These are phyloP conservation scores for Xylaria sp. DNA, from an alignment of 2,329 filamentous ascomycete species.

Conservation along the genomic window DNA sequence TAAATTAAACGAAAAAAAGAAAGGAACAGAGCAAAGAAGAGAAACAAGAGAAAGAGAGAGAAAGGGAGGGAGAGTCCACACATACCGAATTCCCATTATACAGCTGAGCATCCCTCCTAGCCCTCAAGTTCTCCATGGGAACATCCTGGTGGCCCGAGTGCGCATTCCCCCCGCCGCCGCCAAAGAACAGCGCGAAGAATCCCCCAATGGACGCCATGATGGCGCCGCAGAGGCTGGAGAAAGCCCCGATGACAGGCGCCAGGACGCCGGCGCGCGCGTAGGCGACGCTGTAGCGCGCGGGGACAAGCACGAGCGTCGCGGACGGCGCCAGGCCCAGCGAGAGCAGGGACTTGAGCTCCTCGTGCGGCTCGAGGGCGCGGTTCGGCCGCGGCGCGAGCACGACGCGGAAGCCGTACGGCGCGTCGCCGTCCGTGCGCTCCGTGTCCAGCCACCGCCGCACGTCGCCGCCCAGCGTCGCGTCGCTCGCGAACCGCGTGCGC, in stretches of 20 bases:
- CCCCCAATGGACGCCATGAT: constrained; percentile 37
- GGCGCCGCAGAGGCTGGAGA: constrained; percentile 29
- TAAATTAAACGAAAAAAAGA: not conserved
- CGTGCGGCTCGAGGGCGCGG: constrained; percentile 72
- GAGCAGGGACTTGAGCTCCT: constrained; percentile 71
- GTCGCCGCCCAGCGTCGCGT: constrained; percentile 64
- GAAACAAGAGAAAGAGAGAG: not conserved
- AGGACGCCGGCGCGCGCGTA: constrained; percentile 45
- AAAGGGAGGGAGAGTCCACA: not conserved
- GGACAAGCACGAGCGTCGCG: constrained; percentile 82
- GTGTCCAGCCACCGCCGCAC: constrained; percentile 81
- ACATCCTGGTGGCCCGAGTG: constrained; percentile 29
- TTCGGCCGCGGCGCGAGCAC: constrained; percentile 80
- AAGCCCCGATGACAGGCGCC: constrained; percentile 33
- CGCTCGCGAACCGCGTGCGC: constrained; percentile 71
- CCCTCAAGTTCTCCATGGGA: constrained; percentile 40
- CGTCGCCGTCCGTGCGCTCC: constrained; percentile 58
- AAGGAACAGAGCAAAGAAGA: not conserved
- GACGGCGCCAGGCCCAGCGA: constrained; percentile 78
- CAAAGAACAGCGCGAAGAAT: constrained; percentile 33
- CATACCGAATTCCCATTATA: constrained; percentile 92
- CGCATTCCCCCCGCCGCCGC: constrained; percentile 9
- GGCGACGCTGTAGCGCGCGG: constrained; percentile 57
- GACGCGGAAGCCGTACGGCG: constrained; percentile 83
- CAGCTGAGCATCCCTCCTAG: constrained; percentile 64